phyloP scores from a whole-genome alignment of 1,284 basidiomycete species.

The Naganishia liquefaciens region DNA sequence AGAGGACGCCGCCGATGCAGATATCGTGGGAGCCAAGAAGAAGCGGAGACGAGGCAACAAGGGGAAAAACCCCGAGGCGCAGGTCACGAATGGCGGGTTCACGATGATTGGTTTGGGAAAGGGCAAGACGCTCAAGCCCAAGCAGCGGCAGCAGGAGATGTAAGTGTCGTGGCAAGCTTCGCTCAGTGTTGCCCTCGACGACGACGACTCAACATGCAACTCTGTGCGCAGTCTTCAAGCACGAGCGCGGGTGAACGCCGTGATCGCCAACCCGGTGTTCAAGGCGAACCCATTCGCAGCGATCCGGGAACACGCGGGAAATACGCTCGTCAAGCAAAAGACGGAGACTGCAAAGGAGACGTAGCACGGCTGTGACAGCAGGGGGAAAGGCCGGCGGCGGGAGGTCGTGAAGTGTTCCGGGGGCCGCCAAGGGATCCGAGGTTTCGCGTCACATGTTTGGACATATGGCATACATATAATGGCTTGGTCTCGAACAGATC shows the following conservation, averaged over 20 bases:
- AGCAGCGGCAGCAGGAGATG: constrained; percentile 49
- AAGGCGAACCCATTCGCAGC: constrained; percentile 52
- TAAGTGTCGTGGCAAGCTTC: constrained; percentile 41
- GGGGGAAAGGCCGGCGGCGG: too few relatives aligned
- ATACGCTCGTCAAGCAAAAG: constrained; percentile 41
- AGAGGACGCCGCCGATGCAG: constrained; percentile 24
- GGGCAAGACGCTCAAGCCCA: constrained; percentile 48
- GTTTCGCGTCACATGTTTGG: too few relatives aligned
- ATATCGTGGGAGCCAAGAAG: constrained; percentile 6
- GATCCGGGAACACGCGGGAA: constrained; percentile 51
- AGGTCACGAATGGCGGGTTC: constrained; percentile 23
- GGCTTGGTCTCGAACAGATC: too few relatives aligned
- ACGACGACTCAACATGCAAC: too few relatives aligned
- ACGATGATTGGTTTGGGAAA: constrained; percentile 49
- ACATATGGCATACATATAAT: too few relatives aligned
- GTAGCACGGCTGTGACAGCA: neutral
- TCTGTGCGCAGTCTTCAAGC: constrained; percentile 20
- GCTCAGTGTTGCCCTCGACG: too few relatives aligned
- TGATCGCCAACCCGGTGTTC: constrained; percentile 50
- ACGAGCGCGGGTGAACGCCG: constrained; percentile 40
- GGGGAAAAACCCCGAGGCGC: constrained; percentile 14
- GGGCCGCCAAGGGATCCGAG: too few relatives aligned
- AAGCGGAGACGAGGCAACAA: constrained; percentile 15
- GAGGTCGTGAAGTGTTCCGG: too few relatives aligned
- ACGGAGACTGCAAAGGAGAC: constrained; percentile 1